These are phyloP conservation scores for Penicillium sp. DNA, from an alignment of 2,329 filamentous ascomycete species.

Conservation along the genomic window DNA sequence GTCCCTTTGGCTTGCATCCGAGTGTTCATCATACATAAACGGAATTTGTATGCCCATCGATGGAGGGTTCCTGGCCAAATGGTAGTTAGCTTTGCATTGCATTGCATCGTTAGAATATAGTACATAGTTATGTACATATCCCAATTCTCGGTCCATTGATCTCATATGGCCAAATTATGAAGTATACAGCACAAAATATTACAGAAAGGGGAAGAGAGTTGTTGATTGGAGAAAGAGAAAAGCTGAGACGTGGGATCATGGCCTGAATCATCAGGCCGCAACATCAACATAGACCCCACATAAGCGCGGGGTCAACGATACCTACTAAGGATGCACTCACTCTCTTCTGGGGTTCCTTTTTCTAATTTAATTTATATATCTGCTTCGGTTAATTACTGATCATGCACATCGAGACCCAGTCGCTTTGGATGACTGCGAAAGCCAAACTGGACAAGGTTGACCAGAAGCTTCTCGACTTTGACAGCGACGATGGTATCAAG, in stretches of 20 bases:
- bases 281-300: too few species aligned
- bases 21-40: constrained; percentile 34
- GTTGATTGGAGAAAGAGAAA: too few species aligned
- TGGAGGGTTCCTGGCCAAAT: constrained; percentile 22
- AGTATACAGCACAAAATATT: too few species aligned
- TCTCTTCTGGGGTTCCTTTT: too few species aligned
- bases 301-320: neutral
- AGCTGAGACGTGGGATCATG: too few species aligned
- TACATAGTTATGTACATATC: too few species aligned
- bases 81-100: neutral
- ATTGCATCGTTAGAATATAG: neutral
- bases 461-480: neutral
- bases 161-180: too few species aligned
- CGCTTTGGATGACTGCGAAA: neutral
- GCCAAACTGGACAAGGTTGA: neutral
- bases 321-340: too few species aligned
- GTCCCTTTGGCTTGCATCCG: constrained; percentile 36
- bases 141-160: too few species aligned
- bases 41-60: constrained; percentile 34
- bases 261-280: too few species aligned
- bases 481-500: neutral
- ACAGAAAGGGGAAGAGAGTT: too few species aligned
- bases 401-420: neutral
- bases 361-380: too few species aligned
- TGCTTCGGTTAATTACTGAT: neutral